Percentiles rank a stretch among this genome's conserved stretches.
These are phyloP conservation scores for Eucalyptus polyanthemos DNA, from an alignment of 345 rosid genomes.

Conservation along the genomic window DNA sequence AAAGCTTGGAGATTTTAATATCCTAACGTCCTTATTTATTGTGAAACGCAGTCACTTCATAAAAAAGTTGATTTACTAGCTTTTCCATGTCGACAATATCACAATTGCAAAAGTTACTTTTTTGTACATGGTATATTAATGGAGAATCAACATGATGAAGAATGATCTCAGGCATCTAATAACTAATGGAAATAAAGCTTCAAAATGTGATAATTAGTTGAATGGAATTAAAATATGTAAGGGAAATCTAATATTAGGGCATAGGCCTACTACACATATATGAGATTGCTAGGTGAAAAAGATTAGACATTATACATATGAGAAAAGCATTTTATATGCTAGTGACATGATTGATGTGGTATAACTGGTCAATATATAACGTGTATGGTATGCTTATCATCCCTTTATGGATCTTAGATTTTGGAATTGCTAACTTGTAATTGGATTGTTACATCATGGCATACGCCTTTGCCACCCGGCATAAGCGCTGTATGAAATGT, in stretches of 20 bases:
- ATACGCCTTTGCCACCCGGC: background rate
- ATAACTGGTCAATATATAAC: fast-evolving
- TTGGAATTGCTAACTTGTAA: background rate
- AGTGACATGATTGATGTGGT: background rate
- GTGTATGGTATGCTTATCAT: fast-evolving
- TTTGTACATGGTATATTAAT: background rate
- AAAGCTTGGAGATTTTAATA: background rate
- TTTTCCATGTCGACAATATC: background rate
- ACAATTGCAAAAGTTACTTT: background rate
- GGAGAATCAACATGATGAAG: fast-evolving
- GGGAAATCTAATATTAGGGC: background rate
- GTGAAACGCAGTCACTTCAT: background rate
- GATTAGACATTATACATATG: background rate
- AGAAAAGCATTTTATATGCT: background rate
- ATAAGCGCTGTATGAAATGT: background rate
- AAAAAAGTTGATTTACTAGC: background rate
- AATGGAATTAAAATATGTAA: background rate
- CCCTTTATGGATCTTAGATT: fast-evolving
- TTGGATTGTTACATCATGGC: background rate
- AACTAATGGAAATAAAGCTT: background rate
- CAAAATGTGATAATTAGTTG: background rate
- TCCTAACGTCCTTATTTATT: background rate
- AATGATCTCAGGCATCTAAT: background rate
- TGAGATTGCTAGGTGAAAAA: fast-evolving
- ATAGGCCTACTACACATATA: background rate